Evolutionary conservation across 148 eudicot genomes (phyloP).

Genomic region (Vaccinium macrocarpon): DNA sequence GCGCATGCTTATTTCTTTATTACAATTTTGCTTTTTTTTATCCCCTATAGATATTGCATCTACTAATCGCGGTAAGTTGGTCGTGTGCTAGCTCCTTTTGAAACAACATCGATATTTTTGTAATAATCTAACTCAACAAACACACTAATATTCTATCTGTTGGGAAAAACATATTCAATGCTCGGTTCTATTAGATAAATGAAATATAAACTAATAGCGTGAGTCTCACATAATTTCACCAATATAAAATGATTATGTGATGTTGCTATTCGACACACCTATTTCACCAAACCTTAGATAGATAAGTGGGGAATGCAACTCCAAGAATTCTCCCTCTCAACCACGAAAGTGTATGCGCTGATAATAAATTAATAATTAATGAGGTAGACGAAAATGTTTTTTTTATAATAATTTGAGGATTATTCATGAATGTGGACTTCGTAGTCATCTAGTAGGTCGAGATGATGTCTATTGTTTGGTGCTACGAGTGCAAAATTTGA

Average conservation of each 20-base stretch:
- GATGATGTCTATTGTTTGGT: neutral
- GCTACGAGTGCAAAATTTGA: neutral
- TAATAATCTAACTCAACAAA: neutral
- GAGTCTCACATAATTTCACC: too few relatives aligned
- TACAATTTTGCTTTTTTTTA: too few relatives aligned
- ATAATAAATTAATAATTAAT: neutral
- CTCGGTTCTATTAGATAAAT: too few relatives aligned
- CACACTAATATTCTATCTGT: neutral
- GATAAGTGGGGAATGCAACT: constrained; percentile 5
- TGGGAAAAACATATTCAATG: too few relatives aligned
- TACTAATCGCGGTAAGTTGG: neutral
- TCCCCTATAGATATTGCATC: neutral
- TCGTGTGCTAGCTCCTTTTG: neutral
- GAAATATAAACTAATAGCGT: too few relatives aligned
- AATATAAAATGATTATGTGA: too few relatives aligned
- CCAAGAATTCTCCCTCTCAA: neutral
- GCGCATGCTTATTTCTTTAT: too few relatives aligned
- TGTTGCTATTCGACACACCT: too few relatives aligned
- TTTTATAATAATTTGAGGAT: neutral
- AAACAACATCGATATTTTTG: neutral
- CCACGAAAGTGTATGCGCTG: neutral
- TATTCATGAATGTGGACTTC: neutral
- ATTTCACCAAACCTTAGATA: neutral
- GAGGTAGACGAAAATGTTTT: neutral
- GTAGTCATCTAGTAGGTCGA: constrained; percentile 1